Base-by-base conservation (phyloP, 768 basidiomycete genomes). In the Lepiota brunneoincarnata region DNA sequence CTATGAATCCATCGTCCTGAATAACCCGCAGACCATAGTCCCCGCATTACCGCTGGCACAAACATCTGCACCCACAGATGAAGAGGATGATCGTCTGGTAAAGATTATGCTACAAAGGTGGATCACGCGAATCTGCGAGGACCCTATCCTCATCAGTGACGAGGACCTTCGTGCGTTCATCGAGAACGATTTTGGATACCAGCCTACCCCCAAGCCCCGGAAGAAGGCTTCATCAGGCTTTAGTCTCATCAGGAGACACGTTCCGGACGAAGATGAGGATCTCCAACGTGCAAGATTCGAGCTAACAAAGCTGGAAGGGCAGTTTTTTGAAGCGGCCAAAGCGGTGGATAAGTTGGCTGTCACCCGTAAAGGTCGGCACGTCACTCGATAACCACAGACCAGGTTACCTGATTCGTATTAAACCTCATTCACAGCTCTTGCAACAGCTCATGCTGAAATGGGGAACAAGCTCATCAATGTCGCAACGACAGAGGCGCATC, bases 161-260 rank as follows among this genome's bases (percentile, higher is more conserved):
- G 97, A 98, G 63, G 97, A 99, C 66, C 69, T 98, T 55, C 84
- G 96, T 26, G 89, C 89, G 14, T 99, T 99, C 67, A 82, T 99
- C 56, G 97, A 99, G 72, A 94, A 87, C 60, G 96, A 98, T 69
- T 99, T 98, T 73, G 97, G 97, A 23, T 94, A 93, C 64, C 92
- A 91, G 62, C 91, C 89, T 4, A 93, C 83, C 14, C 88, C 88
- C 9, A 80, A 83, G 38, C 85, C 83, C 47, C 80, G 83, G 56
- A 83, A 83, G 61, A 94, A 89, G 70, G 73, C 83, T 0, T 79
- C 81, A 23, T 81, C 87, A 3, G 87, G 89, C 4, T 93, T 93
- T 63, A 82, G 80, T 40, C 75, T 93, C 44, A 88, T 93, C 17
- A 76, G 84, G 26, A 79, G 93, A 6, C 83, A 83, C 21, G 89